Conservation (phyloP, 2,329 filamentous ascomycete species). For the Trichoderma sp. region DNA sequence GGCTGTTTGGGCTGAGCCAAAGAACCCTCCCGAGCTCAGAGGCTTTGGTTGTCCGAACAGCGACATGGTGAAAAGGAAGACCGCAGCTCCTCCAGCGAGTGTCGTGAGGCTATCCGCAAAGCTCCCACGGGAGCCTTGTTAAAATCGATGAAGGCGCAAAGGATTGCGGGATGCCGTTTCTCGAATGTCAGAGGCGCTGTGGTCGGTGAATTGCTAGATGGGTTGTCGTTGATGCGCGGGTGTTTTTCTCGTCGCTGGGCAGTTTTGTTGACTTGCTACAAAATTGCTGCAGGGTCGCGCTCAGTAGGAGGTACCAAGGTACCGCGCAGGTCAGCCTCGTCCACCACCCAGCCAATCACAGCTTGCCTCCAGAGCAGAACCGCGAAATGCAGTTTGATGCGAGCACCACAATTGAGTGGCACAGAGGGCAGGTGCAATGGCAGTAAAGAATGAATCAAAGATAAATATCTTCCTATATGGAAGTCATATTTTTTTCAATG, state of each 20-base stretch:
- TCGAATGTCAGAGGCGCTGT: neutral
- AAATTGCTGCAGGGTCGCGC: constrained; percentile 21
- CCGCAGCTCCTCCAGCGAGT: neutral
- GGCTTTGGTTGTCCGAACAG: constrained; percentile 43
- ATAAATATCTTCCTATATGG: too few relatives aligned
- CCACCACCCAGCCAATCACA: constrained; percentile 4
- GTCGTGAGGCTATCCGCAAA: constrained; percentile 19
- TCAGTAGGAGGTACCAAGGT: constrained; percentile 9
- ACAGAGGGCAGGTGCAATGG: neutral
- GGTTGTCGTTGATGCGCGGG: neutral
- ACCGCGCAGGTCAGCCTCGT: constrained; percentile 15
- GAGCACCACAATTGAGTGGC: neutral
- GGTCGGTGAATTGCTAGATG: neutral
- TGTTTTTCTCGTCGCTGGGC: constrained; percentile 13
- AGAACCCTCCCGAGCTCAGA: constrained; percentile 33
- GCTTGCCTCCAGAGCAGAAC: neutral
- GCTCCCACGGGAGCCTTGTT: constrained; percentile 17
- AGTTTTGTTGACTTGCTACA: constrained; percentile 21
- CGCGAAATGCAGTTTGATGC: neutral
- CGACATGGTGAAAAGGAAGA: constrained; percentile 29
- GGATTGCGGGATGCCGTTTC: neutral
- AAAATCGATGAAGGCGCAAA: neutral
- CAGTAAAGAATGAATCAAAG: neutral
- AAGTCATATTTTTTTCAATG: neutral
- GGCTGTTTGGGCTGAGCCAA: constrained; percentile 38